Evolutionary conservation across 2,329 filamentous ascomycete species (phyloP), one percentile per base, ranked within the genome.

Genomic region (Claviceps spartinae): DNA sequence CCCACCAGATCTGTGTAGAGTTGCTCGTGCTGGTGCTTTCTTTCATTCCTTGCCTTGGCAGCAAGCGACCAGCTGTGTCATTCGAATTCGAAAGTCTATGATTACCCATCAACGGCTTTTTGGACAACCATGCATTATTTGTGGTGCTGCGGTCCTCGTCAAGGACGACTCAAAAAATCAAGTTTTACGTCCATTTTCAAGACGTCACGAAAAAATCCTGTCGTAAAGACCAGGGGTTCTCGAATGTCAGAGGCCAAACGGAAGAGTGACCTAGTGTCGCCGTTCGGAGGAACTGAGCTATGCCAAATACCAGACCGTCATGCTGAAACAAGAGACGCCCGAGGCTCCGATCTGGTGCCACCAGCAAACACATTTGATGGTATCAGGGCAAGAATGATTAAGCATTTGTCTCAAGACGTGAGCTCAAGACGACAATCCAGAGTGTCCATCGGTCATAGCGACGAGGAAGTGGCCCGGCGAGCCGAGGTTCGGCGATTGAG

Each of bases 401-500:
- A 68, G 45, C 73, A 70, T 40, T 63, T 77, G 5, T 76, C 75
- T 2, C 66, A 71, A 24, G 72, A 73, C 20, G 67, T 65, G 4
- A 63, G 70, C 7, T 58, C 61, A 2, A 72, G 67, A 46, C 62
- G 69, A 34, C 67, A 65, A 38, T 70, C 71, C 2, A 69, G 65
- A 37, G 65, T 66, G 4, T 69, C 69, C 16, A 63, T 72, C 36
- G 71, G 73, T 13, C 70, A 68, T 48, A 77, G 72, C 47, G 68
- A 77, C 24, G 76, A 78, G 55, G 75, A 78, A 56, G 59, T 78
- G 44, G 73, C 76, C 49, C 69, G 77, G 30, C 70, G 77, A 56
- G 77, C 76, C 30, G 78, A 81, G 57, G 62, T 82, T 51, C 76
- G 71, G 57, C 70, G 77, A 20, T 65, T 81, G 8, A 73, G 77